A percentile compares a stretch with the other conserved stretches of the same genome.
Evolutionary conservation across 177 flowering plant genomes (phyloP).

Genomic region (Telopea speciosissima): DNA sequence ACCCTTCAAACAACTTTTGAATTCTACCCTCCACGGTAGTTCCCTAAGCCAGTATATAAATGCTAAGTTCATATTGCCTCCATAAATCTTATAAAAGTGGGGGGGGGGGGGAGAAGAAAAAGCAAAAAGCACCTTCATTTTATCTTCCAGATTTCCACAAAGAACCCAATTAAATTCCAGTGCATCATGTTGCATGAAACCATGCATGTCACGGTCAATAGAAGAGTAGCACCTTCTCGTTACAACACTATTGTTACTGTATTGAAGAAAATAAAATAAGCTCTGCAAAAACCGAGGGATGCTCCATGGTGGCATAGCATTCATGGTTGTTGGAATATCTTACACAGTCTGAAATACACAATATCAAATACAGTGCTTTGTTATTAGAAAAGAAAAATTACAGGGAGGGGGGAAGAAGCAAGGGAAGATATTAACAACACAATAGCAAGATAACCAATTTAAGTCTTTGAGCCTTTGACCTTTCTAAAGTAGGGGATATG

Average conservation of each 20-base stretch:
- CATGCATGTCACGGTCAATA: conserved; percentile 61
- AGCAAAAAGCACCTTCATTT: conserved; percentile 32
- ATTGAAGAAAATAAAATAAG: conserved; percentile 64
- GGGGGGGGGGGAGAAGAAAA: background rate
- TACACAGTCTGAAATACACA: conserved; percentile 58
- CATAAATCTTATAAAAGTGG: background rate
- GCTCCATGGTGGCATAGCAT: conserved; percentile 46
- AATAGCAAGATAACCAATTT: too few species aligned
- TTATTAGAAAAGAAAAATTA: too few species aligned
- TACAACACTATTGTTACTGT: conserved; percentile 48
- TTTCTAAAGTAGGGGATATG: too few species aligned
- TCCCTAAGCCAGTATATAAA: conserved; percentile 29
- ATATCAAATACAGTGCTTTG: background rate
- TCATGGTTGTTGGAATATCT: conserved; percentile 51
- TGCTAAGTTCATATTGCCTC: background rate
- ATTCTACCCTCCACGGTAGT: conserved; percentile 77
- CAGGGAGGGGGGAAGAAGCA: too few species aligned
- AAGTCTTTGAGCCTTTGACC: too few species aligned
- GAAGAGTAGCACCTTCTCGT: conserved; percentile 47
- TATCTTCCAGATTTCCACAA: conserved; percentile 44
- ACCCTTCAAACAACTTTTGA: conserved; percentile 74
- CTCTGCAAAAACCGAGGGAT: conserved; percentile 63
- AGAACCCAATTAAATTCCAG: conserved; percentile 43
- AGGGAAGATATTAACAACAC: too few species aligned
- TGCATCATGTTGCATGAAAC: conserved; percentile 49